These are phyloP conservation scores for Lentinula detonsa DNA, from an alignment of 768 basidiomycete species.

Conservation along the genomic window DNA sequence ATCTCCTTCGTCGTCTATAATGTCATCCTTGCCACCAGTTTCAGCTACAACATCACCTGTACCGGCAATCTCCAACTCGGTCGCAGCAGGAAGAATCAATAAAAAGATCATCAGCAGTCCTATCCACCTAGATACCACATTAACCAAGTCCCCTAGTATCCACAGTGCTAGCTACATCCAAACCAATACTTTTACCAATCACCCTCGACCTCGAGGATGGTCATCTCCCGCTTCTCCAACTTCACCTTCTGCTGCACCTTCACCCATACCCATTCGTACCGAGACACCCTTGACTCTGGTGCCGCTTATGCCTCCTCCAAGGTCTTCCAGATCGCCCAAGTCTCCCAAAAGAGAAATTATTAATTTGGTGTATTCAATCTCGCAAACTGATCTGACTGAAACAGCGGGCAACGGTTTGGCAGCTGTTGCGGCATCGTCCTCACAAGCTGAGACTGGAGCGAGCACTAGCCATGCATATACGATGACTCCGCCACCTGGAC, in stretches of 20 bases:
- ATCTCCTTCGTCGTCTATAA: conserved; percentile 37
- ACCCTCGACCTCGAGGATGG: conserved; percentile 12
- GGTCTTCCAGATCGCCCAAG: conserved; percentile 16
- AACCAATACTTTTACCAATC: neutral
- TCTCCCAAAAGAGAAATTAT: conserved; percentile 26
- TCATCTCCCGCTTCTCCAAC: conserved; percentile 30
- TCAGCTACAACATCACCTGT: conserved; percentile 14
- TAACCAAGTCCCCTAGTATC: conserved; percentile 18
- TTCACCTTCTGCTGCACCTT: neutral
- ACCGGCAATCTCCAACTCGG: neutral
- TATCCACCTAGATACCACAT: conserved; percentile 23
- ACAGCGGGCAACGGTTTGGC: neutral
- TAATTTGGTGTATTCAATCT: conserved; percentile 47
- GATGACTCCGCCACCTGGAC: conserved; percentile 40
- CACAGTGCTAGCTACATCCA: conserved; percentile 12
- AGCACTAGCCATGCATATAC: conserved; percentile 16
- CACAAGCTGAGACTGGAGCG: neutral
- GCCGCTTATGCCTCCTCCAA: conserved; percentile 64
- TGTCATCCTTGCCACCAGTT: conserved; percentile 24
- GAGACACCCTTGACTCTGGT: conserved; percentile 59
- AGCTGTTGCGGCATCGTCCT: neutral
- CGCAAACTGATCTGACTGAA: conserved; percentile 43
- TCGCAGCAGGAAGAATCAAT: conserved; percentile 18
- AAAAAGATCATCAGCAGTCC: conserved; percentile 40
- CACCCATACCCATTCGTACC: conserved; percentile 45